Evolutionary conservation across 202 grass and related monocot genomes (phyloP).

Genomic region (Dendrocalamus latiflorus): DNA sequence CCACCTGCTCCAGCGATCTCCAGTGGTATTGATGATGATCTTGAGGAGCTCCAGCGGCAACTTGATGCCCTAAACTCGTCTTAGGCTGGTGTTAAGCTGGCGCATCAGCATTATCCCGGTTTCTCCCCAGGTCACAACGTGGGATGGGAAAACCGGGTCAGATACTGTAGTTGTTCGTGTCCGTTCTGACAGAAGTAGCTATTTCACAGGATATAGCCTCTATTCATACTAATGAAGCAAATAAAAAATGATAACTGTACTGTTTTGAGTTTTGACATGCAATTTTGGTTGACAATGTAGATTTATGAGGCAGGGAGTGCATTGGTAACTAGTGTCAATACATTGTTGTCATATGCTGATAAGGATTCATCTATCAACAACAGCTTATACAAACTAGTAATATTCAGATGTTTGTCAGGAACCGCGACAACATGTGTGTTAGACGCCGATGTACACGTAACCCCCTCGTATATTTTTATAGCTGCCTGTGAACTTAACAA

Average conservation of each 20-base stretch:
- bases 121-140: neutral
- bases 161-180: neutral
- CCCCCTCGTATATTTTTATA: no score
- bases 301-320: neutral
- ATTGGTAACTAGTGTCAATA: neutral
- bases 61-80: conserved; percentile 78
- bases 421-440: neutral
- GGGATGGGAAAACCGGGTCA: neutral
- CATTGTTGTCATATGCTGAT: neutral
- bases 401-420: no score
- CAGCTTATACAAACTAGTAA: no score
- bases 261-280: neutral
- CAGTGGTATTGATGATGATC: conserved; percentile 49
- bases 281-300: conserved; percentile 24
- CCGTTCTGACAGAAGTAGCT: neutral
- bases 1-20: conserved; percentile 22
- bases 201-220: conserved; percentile 1
- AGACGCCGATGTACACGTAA: neutral
- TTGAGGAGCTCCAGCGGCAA: conserved; percentile 85
- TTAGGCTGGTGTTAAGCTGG: conserved; percentile 4
- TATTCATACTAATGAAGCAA: neutral
- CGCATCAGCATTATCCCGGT: neutral
- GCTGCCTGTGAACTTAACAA: neutral
- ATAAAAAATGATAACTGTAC: neutral
- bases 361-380: neutral